phyloP scores from a whole-genome alignment of 768 basidiomycete species.

The Brasilioporus rufonigricans region DNA sequence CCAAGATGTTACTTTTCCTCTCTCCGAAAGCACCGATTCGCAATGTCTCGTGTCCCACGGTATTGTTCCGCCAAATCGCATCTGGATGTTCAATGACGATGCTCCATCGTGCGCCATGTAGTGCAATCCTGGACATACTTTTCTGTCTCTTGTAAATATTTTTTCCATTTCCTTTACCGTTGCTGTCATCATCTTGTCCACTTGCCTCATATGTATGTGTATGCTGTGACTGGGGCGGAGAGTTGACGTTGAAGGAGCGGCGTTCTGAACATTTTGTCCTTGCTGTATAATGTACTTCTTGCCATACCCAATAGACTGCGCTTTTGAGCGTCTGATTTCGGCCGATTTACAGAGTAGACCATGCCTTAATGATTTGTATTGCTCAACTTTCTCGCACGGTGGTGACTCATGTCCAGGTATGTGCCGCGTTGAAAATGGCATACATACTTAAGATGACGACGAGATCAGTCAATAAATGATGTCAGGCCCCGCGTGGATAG shows the following conservation, averaged over 20 bases:
- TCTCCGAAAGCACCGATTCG: conserved; percentile 9
- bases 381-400: neutral
- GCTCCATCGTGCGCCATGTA: conserved; percentile 5
- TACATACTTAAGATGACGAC: neutral
- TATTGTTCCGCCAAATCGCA: conserved; percentile 5
- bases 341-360: neutral
- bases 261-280: conserved; percentile 19
- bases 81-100: conserved; percentile 20
- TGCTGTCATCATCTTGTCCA: conserved; percentile 13
- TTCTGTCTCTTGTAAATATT: conserved; percentile 20
- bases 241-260: conserved; percentile 12
- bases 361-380: neutral
- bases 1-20: conserved; percentile 12
- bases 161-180: conserved; percentile 11
- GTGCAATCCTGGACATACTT: conserved; percentile 1
- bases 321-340: neutral
- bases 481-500: neutral
- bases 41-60: conserved; percentile 16
- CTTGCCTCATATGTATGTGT: conserved; percentile 29
- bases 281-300: conserved; percentile 22
- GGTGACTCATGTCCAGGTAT: neutral
- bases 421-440: neutral
- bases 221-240: conserved; percentile 16
- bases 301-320: conserved; percentile 28
- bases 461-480: neutral